Percentiles rank a stretch among this genome's conserved stretches.
Evolutionary conservation across 2,329 filamentous ascomycete genomes (phyloP).

Genomic region (Claviceps quebecensis): DNA sequence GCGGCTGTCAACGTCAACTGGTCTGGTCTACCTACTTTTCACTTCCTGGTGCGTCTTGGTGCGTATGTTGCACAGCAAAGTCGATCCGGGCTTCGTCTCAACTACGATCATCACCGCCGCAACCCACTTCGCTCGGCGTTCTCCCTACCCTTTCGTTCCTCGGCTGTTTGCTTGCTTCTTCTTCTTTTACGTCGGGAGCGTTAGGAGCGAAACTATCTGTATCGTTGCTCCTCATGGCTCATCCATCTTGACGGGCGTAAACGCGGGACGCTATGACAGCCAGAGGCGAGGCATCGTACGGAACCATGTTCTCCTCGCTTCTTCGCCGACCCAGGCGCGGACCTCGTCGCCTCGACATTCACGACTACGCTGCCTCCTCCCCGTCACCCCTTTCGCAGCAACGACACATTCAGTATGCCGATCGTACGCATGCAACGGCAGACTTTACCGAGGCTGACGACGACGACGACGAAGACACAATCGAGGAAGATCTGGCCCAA

Average conservation of each 20-base stretch:
- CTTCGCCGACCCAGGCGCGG: slow-evolving; percentile 20
- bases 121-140: background rate
- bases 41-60: background rate
- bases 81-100: background rate
- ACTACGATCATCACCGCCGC: background rate
- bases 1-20: too few relatives aligned
- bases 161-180: slow-evolving; percentile 1
- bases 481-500: slow-evolving; percentile 18
- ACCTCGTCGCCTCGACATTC: slow-evolving; percentile 19
- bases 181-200: background rate
- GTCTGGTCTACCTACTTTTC: too few relatives aligned
- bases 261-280: slow-evolving; percentile 7
- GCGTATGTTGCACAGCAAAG: background rate
- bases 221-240: slow-evolving; percentile 9
- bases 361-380: slow-evolving; percentile 17
- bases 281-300: slow-evolving; percentile 4
- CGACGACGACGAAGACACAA: slow-evolving; percentile 28
- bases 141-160: background rate
- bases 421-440: slow-evolving; percentile 39
- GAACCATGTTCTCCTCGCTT: slow-evolving; percentile 24
- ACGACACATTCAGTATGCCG: slow-evolving; percentile 14
- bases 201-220: background rate
- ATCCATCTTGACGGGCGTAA: slow-evolving; percentile 13
- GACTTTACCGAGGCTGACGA: slow-evolving; percentile 53
- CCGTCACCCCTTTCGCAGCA: slow-evolving; percentile 17